Percentiles rank a stretch among this genome's conserved stretches.
phyloP scores from a whole-genome alignment of 768 basidiomycete species.

The Suillus weaverae region DNA sequence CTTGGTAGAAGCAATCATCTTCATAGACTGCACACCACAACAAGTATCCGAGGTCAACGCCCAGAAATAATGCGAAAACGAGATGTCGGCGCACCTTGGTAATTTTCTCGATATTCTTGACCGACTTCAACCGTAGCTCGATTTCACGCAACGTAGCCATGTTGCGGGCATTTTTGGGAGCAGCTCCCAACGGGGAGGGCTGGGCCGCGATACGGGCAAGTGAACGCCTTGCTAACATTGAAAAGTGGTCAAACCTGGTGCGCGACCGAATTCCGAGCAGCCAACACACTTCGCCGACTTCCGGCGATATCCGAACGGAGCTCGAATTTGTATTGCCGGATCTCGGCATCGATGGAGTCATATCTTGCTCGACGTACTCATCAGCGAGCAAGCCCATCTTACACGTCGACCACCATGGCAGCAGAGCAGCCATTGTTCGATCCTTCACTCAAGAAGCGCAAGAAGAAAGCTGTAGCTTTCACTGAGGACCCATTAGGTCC shows the following conservation, averaged over 20 bases:
- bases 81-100: constrained; percentile 69
- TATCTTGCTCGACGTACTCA: constrained; percentile 15
- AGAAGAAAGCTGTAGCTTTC: constrained; percentile 86
- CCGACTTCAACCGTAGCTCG: constrained; percentile 94
- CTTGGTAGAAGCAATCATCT: constrained; percentile 99
- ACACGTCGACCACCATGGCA: constrained; percentile 38
- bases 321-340: constrained; percentile 22
- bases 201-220: constrained; percentile 44
- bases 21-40: constrained; percentile 72
- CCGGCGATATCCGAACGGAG: constrained; percentile 41
- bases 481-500: constrained; percentile 81
- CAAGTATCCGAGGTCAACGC: constrained; percentile 8
- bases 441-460: constrained; percentile 81
- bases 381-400: constrained; percentile 13
- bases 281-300: constrained; percentile 23
- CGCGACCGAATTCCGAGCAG: constrained; percentile 16
- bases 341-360: constrained; percentile 25
- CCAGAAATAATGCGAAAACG: constrained; percentile 14
- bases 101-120: constrained; percentile 99
- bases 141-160: constrained; percentile 99
- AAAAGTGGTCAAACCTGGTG: constrained; percentile 16
- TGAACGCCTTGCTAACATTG: constrained; percentile 53
- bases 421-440: constrained; percentile 80
- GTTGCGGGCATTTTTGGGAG: constrained; percentile 61
- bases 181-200: constrained; percentile 40